Percentiles rank a stretch among this genome's conserved stretches.
Evolutionary conservation across 768 basidiomycete species (phyloP).

Genomic region (Suillus alpinus): DNA sequence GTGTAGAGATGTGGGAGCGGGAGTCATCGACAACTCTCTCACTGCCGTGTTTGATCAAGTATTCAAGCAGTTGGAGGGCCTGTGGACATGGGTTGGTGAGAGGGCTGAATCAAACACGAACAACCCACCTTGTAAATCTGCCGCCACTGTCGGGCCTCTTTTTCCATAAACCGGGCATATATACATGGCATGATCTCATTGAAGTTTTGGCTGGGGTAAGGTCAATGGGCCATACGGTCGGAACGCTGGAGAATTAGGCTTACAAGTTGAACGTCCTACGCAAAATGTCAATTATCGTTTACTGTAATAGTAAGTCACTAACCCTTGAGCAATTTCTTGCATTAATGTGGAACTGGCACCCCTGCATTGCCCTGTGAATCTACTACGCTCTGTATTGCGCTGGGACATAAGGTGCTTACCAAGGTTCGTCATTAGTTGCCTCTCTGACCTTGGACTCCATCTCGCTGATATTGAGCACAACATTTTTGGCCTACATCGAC

Average conservation of each 20-base stretch:
- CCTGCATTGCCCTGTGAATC: constrained; percentile 46
- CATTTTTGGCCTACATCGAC: constrained; percentile 80
- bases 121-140: constrained; percentile 91
- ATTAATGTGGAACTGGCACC: constrained; percentile 97
- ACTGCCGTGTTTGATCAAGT: constrained; percentile 93
- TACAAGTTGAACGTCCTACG: constrained; percentile 97
- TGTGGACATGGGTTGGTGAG: constrained; percentile 26
- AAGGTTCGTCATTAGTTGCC: constrained; percentile 97
- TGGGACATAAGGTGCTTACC: constrained; percentile 51
- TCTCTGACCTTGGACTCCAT: constrained; percentile 97
- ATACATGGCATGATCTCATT: constrained; percentile 99
- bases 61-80: constrained; percentile 93
- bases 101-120: not conserved
- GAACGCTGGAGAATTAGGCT: constrained; percentile 27
- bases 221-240: constrained; percentile 1
- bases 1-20: constrained; percentile 86
- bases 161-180: constrained; percentile 94
- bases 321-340: constrained; percentile 99
- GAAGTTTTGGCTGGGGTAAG: constrained; percentile 76
- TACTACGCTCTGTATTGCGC: not conserved
- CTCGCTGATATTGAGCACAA: constrained; percentile 93
- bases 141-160: constrained; percentile 97
- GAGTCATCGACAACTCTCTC: constrained; percentile 98
- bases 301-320: constrained; percentile 25
- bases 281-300: constrained; percentile 15